phyloP scores from a whole-genome alignment of 441 rosid genomes.

The Populus trichocarpa region DNA sequence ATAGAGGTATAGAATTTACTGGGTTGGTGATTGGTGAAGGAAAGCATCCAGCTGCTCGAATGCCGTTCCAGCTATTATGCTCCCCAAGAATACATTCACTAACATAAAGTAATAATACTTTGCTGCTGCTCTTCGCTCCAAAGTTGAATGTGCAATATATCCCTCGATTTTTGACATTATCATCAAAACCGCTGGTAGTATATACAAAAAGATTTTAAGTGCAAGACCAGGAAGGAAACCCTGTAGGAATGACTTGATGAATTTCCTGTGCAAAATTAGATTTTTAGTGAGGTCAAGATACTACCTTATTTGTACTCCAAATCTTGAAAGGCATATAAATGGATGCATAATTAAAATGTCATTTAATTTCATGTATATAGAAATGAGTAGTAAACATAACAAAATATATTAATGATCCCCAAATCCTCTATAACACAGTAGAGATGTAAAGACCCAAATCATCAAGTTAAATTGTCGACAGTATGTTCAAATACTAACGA shows the following conservation, averaged over 20 bases:
- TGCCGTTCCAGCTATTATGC: conserved; percentile 87
- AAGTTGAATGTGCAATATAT: conserved; percentile 64
- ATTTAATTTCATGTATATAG: background rate
- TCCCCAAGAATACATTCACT: conserved; percentile 96
- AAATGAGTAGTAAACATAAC: background rate
- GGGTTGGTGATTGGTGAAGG: conserved; percentile 82
- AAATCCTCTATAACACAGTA: background rate
- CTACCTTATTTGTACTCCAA: conserved; percentile 1
- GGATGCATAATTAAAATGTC: background rate
- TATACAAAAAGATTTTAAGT: conserved; percentile 70
- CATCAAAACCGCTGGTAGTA: conserved; percentile 72
- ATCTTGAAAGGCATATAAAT: background rate
- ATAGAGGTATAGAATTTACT: conserved; percentile 42
- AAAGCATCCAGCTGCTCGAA: conserved; percentile 83
- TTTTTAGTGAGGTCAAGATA: background rate
- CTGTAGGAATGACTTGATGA: conserved; percentile 92
- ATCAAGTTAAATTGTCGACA: background rate
- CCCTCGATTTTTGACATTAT: conserved; percentile 96
- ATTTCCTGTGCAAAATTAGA: conserved; percentile 48
- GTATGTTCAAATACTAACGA: background rate
- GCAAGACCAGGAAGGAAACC: conserved; percentile 97
- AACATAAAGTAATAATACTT: conserved; percentile 91
- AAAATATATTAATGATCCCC: background rate
- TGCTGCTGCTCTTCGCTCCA: conserved; percentile 82
- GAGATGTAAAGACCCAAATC: background rate